Evolutionary conservation across 2,329 filamentous ascomycete genomes (phyloP).

Genomic region (Xenoacremonium recifei): DNA sequence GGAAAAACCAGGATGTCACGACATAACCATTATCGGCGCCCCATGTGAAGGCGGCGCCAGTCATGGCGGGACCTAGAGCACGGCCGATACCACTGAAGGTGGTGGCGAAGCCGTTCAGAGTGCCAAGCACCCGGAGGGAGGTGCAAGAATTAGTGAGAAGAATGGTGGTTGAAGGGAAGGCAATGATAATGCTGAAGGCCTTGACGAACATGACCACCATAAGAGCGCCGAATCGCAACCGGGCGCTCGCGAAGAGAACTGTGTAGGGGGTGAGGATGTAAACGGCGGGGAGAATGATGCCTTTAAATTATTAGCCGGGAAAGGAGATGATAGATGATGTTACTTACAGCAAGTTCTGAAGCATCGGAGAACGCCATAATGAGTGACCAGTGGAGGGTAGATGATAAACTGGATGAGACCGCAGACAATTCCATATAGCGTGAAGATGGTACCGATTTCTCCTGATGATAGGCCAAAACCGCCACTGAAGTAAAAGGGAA

Average conservation of each 20-base stretch:
- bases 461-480: conserved; percentile 74
- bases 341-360: conserved; percentile 60
- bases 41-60: conserved; percentile 71
- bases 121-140: conserved; percentile 74
- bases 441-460: conserved; percentile 83
- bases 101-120: conserved; percentile 87
- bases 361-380: conserved; percentile 72
- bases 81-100: conserved; percentile 78
- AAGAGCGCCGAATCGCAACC: conserved; percentile 58
- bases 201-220: conserved; percentile 71
- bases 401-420: conserved; percentile 83
- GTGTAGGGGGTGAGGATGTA: conserved; percentile 84
- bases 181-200: conserved; percentile 74
- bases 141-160: conserved; percentile 83
- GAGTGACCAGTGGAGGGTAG: conserved; percentile 73
- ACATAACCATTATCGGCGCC: conserved; percentile 76
- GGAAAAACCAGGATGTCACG: conserved; percentile 76
- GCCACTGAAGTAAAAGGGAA: conserved; percentile 79
- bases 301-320: conserved; percentile 28
- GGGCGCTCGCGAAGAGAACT: conserved; percentile 54
- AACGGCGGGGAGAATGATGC: conserved; percentile 66
- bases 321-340: background rate
- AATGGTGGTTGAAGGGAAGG: conserved; percentile 87
- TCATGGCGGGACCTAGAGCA: conserved; percentile 72
- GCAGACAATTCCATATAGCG: conserved; percentile 74